These are phyloP conservation scores for Candida alai DNA, from an alignment of 805 yeast genomes.

Conservation along the genomic window DNA sequence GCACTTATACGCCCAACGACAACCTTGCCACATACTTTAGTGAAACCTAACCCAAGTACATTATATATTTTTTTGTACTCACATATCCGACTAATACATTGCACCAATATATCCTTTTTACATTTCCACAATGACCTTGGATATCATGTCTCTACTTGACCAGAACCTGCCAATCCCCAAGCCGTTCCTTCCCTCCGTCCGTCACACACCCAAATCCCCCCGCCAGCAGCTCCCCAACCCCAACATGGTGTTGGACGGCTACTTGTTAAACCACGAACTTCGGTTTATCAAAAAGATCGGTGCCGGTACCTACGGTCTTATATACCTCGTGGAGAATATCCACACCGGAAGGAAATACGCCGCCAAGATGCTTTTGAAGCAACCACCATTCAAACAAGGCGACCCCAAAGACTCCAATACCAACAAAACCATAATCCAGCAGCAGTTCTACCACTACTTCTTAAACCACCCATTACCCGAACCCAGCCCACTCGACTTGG, in stretches of 20 bases:
- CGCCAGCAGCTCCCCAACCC: slow-evolving; percentile 5
- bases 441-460: slow-evolving; percentile 19
- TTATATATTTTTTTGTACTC: too few species aligned
- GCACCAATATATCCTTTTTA: too few species aligned
- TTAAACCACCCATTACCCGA: slow-evolving; percentile 12
- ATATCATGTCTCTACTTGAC: slow-evolving; percentile 13
- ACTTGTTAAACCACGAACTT: slow-evolving; percentile 27
- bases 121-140: slow-evolving; percentile 10
- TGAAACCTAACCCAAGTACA: too few species aligned
- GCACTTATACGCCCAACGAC: too few species aligned
- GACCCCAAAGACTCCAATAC: slow-evolving; percentile 26
- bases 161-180: slow-evolving; percentile 3
- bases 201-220: slow-evolving; percentile 3
- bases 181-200: slow-evolving; percentile 4
- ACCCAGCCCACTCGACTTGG: slow-evolving; percentile 20
- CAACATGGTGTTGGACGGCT: slow-evolving; percentile 17
- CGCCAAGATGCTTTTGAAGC: slow-evolving; percentile 64
- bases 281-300: slow-evolving; percentile 56
- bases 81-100: too few species aligned
- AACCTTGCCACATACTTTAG: too few species aligned
- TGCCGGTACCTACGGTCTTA: slow-evolving; percentile 83
- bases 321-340: slow-evolving; percentile 62
- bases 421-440: slow-evolving; percentile 28
- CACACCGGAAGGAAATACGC: slow-evolving; percentile 54
- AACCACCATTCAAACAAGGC: slow-evolving; percentile 27